Base-by-base conservation (phyloP, 2,329 filamentous ascomycete genomes). In the Stemphylium beticola region DNA sequence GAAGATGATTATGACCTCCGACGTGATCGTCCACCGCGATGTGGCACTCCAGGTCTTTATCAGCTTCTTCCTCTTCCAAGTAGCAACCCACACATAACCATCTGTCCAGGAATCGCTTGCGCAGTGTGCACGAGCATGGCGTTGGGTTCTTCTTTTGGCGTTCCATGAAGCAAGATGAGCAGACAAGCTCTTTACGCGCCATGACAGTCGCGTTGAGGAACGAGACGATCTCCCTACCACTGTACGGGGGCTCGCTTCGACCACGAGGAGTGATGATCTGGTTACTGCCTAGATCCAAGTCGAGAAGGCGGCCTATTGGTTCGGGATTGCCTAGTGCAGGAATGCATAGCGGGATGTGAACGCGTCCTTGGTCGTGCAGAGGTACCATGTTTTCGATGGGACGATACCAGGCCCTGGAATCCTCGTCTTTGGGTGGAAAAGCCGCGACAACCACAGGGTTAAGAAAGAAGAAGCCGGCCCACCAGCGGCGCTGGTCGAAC, bases 401-500 rank as follows among this genome's bases (percentile, higher is more conserved):
- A 5, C 54, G 24, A 29, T 57, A 11, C 58, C 60, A 61, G 51
- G 51, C 46, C 2, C 34, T 10, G 24, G 46, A 39, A 11, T 51
- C 42, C 1, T 29, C 20, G 2, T 57, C 39, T 24, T 65, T 44
- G n/a, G 57, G 53, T 37, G 62, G 66, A 38, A 60, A 39, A 2
- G 67, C 58, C 3, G 57, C 52, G 49, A 68, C 55, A 18, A 64
- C 65, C 4, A 4, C 12, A 2, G 34, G 33, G 18, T 48, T 39
- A 4, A 63, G 49, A 5, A 71, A 53, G 5, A 53, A 53, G 48
- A 62, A 67, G 11, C 68, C 68, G n/a, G 63, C 65, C 48, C 56
- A 67, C 58, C 55, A 61, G 14, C 53, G 55, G 33, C 48, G 55
- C 26, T 52, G 49, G 5, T 64, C 58, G 9, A 68, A 44, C 26